phyloP scores from a whole-genome alignment of 495 filamentous ascomycete species.

The Chaetomidium leptoderma region DNA sequence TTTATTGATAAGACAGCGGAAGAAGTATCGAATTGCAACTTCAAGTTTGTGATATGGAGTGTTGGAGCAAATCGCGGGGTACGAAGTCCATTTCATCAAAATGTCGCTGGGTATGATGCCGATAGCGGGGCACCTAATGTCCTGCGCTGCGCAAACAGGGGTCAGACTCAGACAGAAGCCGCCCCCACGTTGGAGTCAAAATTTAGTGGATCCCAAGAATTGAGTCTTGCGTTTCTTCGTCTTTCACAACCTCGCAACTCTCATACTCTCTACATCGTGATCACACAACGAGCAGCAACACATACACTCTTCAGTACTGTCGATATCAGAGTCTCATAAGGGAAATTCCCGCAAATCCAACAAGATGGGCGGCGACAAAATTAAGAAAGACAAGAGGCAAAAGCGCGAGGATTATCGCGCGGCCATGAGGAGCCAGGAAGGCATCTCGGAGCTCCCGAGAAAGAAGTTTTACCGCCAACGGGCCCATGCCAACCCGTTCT shows the following conservation, averaged over 20 bases:
- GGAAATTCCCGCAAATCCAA: neutral
- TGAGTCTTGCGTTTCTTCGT: neutral
- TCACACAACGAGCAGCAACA: slow-evolving; percentile 1
- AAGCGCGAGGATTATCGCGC: slow-evolving; percentile 71
- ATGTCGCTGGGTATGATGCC: slow-evolving; percentile 18
- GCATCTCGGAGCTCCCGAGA: slow-evolving; percentile 56
- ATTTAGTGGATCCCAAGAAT: neutral
- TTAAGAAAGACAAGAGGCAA: slow-evolving; percentile 56
- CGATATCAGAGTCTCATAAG: neutral
- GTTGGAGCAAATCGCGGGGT: slow-evolving; percentile 10
- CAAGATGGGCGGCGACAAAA: slow-evolving; percentile 24
- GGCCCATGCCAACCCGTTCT: slow-evolving; percentile 96
- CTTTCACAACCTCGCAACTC: neutral
- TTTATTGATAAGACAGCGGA: neutral
- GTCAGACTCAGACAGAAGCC: too few species aligned
- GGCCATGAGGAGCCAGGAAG: slow-evolving; percentile 25
- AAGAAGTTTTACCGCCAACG: slow-evolving; percentile 96
- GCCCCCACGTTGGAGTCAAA: neutral
- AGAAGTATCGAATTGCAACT: neutral
- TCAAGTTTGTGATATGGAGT: neutral
- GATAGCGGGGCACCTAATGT: slow-evolving; percentile 25
- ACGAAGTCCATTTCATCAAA: too few species aligned
- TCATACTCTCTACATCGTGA: slow-evolving; percentile 1
- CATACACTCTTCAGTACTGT: neutral
- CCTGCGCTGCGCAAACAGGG: neutral